Evolutionary conservation across 2,329 filamentous ascomycete genomes (phyloP), one percentile per base, ranked within the genome.

Genomic region (Parastagonospora nodorum): DNA sequence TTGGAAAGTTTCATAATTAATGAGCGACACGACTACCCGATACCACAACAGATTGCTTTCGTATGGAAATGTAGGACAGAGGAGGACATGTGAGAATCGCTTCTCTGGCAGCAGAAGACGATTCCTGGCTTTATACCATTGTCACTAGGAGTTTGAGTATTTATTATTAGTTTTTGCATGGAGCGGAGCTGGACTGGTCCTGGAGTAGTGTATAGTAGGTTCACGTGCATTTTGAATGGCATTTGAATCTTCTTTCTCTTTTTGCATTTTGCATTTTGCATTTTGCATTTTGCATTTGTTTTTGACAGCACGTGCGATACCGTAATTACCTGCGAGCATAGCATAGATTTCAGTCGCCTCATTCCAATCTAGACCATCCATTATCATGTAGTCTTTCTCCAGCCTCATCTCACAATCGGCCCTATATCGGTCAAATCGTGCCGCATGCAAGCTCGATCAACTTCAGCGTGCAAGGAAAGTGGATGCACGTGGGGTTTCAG

Each of bases 21-120:
- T 72, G 69, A 72, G 67, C 67, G 67, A 67, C 62, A 73, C 68
- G 71, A 73, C 62, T 61, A 60, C 53, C 51, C 61, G 69, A 71
- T 72, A 71, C 68, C 68, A 71, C 61, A 57, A 57, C 68, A 71
- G 68, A 72, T 57, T 67, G 66, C 60, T 68, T 68, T 60, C 66
- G 19, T 39, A 55, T 52, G 57, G 56, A 65, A 61, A 64, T 67
- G 55, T 64, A 62, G 55, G 60, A 63, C 64, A 48, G 45, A 46
- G 52, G 52, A 50, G 54, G 50, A 56, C 52, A 55, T 51, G 51
- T 45, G 55, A 57, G 45, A 36, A 51, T 50, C 24, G 51, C 53
- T 43, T 51, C 40, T 42, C 30, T 16, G 32, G 30, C n/a, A 16
- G 55, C 48, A 45, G 43, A 45, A 27, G 33, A 51, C 44, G 49